phyloP scores from a whole-genome alignment of 345 rosid species.

The Gossypioides kirkii region DNA sequence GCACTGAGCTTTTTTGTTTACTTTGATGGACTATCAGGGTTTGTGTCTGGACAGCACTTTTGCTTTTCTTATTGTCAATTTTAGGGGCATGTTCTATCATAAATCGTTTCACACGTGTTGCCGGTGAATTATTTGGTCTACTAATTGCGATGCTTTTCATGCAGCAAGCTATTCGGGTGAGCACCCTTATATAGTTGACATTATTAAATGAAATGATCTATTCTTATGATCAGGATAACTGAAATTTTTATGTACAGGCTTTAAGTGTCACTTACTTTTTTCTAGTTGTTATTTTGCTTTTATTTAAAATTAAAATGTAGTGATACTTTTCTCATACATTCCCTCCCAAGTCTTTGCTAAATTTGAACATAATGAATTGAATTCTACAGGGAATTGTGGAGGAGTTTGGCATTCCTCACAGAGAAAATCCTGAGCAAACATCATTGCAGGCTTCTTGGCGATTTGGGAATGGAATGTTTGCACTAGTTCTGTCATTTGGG shows the following conservation, averaged over 20 bases:
- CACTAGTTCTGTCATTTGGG: constrained; percentile 63
- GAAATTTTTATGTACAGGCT: neutral
- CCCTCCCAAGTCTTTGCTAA: neutral
- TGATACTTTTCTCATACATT: neutral
- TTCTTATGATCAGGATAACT: neutral
- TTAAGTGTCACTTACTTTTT: neutral
- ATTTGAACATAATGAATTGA: constrained; percentile 6
- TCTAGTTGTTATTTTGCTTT: neutral
- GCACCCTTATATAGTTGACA: neutral
- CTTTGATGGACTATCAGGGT: constrained; percentile 47
- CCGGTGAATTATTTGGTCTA: constrained; percentile 87
- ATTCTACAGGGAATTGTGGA: constrained; percentile 55
- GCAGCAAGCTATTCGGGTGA: constrained; percentile 76
- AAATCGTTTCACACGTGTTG: constrained; percentile 72
- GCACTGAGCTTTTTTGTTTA: constrained; percentile 12
- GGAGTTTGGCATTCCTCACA: constrained; percentile 52
- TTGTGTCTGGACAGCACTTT: constrained; percentile 81
- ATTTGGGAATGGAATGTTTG: constrained; percentile 65
- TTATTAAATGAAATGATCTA: neutral
- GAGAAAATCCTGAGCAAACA: constrained; percentile 34
- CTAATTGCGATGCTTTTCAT: constrained; percentile 73
- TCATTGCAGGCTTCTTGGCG: constrained; percentile 64
- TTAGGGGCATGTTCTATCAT: constrained; percentile 57
- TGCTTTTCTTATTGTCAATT: constrained; percentile 61
- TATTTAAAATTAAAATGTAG: neutral